Conservation (phyloP, 495 filamentous ascomycete genomes). For the Penicillium verhagenii region DNA sequence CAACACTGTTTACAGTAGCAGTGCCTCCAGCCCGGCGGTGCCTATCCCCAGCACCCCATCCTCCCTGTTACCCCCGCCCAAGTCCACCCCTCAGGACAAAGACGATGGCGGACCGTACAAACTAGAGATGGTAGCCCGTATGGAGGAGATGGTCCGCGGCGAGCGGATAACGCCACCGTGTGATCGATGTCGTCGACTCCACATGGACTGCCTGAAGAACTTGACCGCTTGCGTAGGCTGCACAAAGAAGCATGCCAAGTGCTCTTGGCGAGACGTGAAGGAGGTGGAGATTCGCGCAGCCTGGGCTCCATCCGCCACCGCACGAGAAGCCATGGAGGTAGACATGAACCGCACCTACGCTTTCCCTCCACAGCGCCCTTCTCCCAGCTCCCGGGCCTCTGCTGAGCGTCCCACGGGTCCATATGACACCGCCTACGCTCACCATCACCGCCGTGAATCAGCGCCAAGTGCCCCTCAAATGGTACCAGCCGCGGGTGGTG, state of each 20-base stretch:
- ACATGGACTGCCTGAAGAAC: constrained; percentile 81
- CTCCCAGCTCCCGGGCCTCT: constrained; percentile 7
- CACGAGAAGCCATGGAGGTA: constrained; percentile 19
- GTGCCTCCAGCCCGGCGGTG: constrained; percentile 40
- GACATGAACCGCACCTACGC: neutral
- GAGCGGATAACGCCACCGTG: constrained; percentile 75
- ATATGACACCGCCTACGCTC: constrained; percentile 6
- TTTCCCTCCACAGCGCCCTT: neutral
- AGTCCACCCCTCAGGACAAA: constrained; percentile 47
- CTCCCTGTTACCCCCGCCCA: constrained; percentile 50
- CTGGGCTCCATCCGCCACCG: constrained; percentile 8
- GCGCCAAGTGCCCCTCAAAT: constrained; percentile 28
- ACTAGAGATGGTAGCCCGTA: constrained; percentile 65
- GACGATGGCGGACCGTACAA: constrained; percentile 64
- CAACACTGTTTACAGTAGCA: constrained; percentile 36
- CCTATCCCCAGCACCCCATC: constrained; percentile 53
- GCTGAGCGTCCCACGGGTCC: constrained; percentile 15
- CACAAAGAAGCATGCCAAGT: constrained; percentile 85
- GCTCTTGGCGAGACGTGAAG: constrained; percentile 74
- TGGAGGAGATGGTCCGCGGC: constrained; percentile 72
- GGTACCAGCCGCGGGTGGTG: constrained; percentile 6
- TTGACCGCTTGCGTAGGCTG: constrained; percentile 82
- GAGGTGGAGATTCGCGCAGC: constrained; percentile 61
- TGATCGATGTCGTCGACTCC: constrained; percentile 75
- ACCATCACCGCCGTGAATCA: constrained; percentile 33